Base-by-base conservation (phyloP, 768 basidiomycete genomes). In the Ramaria sp. region DNA sequence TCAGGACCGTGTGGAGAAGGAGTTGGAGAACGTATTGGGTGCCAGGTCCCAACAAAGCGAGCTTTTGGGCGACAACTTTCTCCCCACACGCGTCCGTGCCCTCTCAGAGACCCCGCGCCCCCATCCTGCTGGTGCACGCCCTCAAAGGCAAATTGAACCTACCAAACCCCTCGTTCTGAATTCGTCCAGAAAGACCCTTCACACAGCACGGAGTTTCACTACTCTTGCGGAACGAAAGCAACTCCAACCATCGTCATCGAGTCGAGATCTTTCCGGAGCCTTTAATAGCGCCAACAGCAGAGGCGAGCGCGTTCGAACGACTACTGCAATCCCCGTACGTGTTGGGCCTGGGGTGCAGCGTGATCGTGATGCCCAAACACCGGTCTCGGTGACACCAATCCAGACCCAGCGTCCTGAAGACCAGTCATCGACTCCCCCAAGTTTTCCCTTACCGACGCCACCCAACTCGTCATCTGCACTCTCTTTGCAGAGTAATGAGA, bases 391-490 rank as follows among this genome's bases (percentile, higher is more conserved):
- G 8, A 13, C 8, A 8, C 32, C 32, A 34, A 34, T 41, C 6
- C 8, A 41, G 20, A 41, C n/a, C 8, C 39, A n/a, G 39, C 39
- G 39, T 41, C 18, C 39, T 41, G 39, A 41, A 22, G 39, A 27
- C 45, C 2, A 47, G 24, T 52, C 51, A 13, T 15, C 25, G n/a
- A 24, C 34, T 12, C 53, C 34, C 1, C n/a, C 53, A 18, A 45
- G 53, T n/a, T 43, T 41, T 44, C 30, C 44, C 28, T 48, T 55
- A 32, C 53, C 53, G 9, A 55, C 53, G 16, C 53, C 53, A 2
- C 53, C 53, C 4, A 45, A 34, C 42, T 55, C 53, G 9, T 44
- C 53, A 15, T 37, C 42, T n/a, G 39, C 53, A 27, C 43, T 55
- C 13, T 55, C 53, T 28, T 34, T 45, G 18, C 16, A 47, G 27